Evolutionary conservation across 257 asterid species (phyloP).

Genomic region (Solanum habrochaites): DNA sequence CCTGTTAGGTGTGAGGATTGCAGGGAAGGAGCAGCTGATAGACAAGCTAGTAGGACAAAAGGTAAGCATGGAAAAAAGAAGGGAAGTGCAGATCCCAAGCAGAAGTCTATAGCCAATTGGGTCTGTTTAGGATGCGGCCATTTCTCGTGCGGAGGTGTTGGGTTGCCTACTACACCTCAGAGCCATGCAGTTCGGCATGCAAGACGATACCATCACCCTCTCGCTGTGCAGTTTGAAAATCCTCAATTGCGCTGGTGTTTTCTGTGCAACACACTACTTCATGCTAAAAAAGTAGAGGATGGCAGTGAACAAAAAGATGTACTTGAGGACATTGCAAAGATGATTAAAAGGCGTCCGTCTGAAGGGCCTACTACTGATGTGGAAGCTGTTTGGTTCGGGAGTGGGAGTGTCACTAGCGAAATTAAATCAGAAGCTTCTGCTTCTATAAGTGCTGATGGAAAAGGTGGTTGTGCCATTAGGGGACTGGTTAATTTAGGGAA

Average conservation of each 20-base stretch:
- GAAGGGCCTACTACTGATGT: constrained; percentile 32
- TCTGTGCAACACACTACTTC: constrained; percentile 39
- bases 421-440: constrained; percentile 26
- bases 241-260: constrained; percentile 74
- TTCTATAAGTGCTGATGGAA: constrained; percentile 16
- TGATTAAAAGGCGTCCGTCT: constrained; percentile 33
- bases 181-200: constrained; percentile 86
- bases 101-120: constrained; percentile 47
- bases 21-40: constrained; percentile 42
- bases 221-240: constrained; percentile 55
- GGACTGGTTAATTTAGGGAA: constrained; percentile 90
- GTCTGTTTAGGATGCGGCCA: constrained; percentile 75
- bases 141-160: constrained; percentile 83
- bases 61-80: constrained; percentile 52
- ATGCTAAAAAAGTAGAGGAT: constrained; percentile 36
- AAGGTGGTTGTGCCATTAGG: constrained; percentile 28
- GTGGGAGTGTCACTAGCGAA: constrained; percentile 40
- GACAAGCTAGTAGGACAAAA: constrained; percentile 39
- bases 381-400: constrained; percentile 66
- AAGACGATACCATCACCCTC: constrained; percentile 46
- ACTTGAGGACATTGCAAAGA: constrained; percentile 39
- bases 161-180: constrained; percentile 61
- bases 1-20: constrained; percentile 58
- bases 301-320: constrained; percentile 25
- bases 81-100: constrained; percentile 19